Base-by-base conservation (phyloP, 192 early-diverging fungal species). In the Coemansia aciculifera region DNA sequence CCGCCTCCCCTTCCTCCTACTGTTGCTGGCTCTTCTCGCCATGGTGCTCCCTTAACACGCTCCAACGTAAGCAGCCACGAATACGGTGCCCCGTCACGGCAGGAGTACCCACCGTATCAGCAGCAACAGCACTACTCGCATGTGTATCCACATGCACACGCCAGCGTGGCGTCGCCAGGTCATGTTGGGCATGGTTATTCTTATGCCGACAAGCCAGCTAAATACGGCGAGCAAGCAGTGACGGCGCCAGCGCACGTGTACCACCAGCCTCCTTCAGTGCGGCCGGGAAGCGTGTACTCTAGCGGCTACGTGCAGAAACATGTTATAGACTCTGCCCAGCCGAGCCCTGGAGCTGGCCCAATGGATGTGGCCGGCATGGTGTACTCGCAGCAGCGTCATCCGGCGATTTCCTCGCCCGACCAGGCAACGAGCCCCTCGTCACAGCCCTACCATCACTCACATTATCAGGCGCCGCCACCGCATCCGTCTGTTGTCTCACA, bases 91-190 rank as follows among this genome's bases (percentile, higher is more conserved):
- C 54, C 54, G 15, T 29, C 54, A 17, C 54, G 54, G 29, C 54
- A 32, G 32, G 54, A 57, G 54, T 57, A 43, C 23, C 54, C 36
- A 10, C 51, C 62, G n/a, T 49, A 38, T 19, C 68, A 70, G 51
- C 67, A 69, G 31, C 68, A 70, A 15, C 63, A 39, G 13, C 69
- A 70, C n/a, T 54, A 70, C 37, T 21, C 52, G 5, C 46, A 66
- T 6, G 21, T 24, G 19, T 19, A 36, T n/a, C 13, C 66, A 3
- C 66, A 60, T 39, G 21, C 23, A 24, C 54, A 67, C 39, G 27
- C 51, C 21, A 13, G 34, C 59, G 19, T 49, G 49, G 7, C 46
- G 36, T 21, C 46, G 37, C 34, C 57, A 24, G 27, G 52, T 27
- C 21, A 67, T 29, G 21, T 38, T 2, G 34, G 43, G 46, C 48